Base-by-base conservation (phyloP, 495 filamentous ascomycete genomes). In the Aspergillus kassunensis region DNA sequence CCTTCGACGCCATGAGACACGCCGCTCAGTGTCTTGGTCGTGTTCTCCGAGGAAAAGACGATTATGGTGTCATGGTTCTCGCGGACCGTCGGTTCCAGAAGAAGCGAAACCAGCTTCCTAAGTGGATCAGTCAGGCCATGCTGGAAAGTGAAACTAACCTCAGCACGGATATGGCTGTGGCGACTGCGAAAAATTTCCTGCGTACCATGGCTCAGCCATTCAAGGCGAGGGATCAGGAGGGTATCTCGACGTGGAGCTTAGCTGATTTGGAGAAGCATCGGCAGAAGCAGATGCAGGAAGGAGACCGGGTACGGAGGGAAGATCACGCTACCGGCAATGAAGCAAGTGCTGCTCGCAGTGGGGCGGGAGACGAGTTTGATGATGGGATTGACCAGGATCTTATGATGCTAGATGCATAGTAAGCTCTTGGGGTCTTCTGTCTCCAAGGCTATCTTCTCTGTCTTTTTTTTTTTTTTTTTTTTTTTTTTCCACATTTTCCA, bases 1-100 rank as follows among this genome's bases (percentile, higher is more conserved):
- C 95, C 30, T 99, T 97, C 80, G 93, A 97, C 66, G 95, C 93
- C 18, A 99, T 97, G 91, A 81, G 95, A 21, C 95, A 99, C 63
- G 95, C 93, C 34, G 91, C 95, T 12, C 95, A 99, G 62, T 99
- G 95, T 57, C 78, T 99, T 0, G 95, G 95, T 19, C 92, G 95
- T 62, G 95, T 99, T 15, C 76, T 99, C 21, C 81, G 95, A 53
- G 95, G 93, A 29, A 98, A 98, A 67, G 93, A 97, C 64, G 93
- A 99, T 65, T 99, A 99, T 70, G 95, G 95, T 3, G 86, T 97
- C 67, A 99, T 99, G 93, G 91, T 99, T 11, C 72, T 99, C 15
- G 95, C 95, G 13, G 95, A 99, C 67, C 80, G 87, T 10, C 80
- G 95, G 6, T 99, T 97, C 71, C 80, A 86, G 64, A 87, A 88